A percentile compares a stretch with the other conserved stretches of the same genome.
phyloP scores from a whole-genome alignment of 1,284 basidiomycete genomes.

The Trichosporon coremiiforme region DNA sequence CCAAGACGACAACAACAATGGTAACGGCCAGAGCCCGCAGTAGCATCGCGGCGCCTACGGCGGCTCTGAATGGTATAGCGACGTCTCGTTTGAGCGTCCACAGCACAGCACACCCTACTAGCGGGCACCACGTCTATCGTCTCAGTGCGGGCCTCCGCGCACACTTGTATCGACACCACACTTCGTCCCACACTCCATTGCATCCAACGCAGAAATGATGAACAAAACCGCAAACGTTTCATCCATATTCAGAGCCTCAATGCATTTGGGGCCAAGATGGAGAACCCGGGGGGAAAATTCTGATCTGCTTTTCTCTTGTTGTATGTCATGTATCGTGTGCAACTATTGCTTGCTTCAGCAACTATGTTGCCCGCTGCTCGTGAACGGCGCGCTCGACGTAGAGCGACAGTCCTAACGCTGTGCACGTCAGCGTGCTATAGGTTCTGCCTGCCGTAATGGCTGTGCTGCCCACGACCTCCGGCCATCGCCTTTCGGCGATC shows the following conservation, averaged over 20 bases:
- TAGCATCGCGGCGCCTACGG: slow-evolving; percentile 5
- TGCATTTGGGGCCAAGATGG: slow-evolving; percentile 15
- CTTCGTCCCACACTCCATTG: not conserved
- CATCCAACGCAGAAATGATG: slow-evolving; percentile 15
- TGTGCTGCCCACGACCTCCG: not conserved
- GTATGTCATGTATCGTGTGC: slow-evolving; percentile 15
- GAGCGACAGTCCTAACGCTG: too few species aligned
- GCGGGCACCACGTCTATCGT: too few species aligned
- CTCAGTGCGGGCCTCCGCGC: not conserved
- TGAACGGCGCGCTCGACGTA: too few species aligned
- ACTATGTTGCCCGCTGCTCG: not conserved
- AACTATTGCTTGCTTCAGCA: not conserved
- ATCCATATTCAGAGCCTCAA: slow-evolving; percentile 17
- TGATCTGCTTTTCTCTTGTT: slow-evolving; percentile 13
- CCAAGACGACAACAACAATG: not conserved
- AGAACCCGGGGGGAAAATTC: slow-evolving; percentile 15
- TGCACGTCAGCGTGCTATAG: too few species aligned
- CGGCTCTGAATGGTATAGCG: not conserved
- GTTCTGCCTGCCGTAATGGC: not conserved
- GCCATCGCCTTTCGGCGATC: not conserved
- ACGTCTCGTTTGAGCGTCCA: not conserved
- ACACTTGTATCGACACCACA: not conserved
- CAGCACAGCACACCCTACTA: slow-evolving; percentile 3
- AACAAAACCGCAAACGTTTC: slow-evolving; percentile 18
- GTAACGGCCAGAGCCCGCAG: slow-evolving; percentile 5